Evolutionary conservation across 805 yeast genomes (phyloP).

Genomic region (Suhomyces prunicola): DNA sequence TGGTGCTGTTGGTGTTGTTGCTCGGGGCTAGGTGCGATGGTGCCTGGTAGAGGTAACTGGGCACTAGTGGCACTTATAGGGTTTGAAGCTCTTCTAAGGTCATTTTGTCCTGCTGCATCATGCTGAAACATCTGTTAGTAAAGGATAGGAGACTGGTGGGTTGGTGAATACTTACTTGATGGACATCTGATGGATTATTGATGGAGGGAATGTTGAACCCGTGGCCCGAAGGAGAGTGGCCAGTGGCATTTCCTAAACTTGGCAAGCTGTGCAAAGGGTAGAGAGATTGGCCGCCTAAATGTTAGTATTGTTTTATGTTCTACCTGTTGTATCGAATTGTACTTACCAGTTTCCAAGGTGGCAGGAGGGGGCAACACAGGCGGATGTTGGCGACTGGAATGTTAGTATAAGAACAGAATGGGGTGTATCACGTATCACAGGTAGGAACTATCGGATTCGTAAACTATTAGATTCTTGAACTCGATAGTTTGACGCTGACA

Average conservation of each 20-base stretch:
- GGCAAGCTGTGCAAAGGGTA: constrained; percentile 53
- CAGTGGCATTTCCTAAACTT: constrained; percentile 42
- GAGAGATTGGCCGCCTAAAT: constrained; percentile 40
- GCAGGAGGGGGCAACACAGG: constrained; percentile 64
- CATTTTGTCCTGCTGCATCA: constrained; percentile 20
- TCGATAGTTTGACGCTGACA: neutral
- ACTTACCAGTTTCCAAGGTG: constrained; percentile 49
- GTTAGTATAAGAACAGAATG: constrained; percentile 20
- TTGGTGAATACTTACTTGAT: constrained; percentile 19
- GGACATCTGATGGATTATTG: constrained; percentile 28
- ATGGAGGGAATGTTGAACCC: constrained; percentile 49
- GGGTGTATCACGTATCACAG: neutral
- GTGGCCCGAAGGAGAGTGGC: constrained; percentile 40
- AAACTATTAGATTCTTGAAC: neutral
- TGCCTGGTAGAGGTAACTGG: constrained; percentile 27
- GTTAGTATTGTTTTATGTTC: constrained; percentile 18
- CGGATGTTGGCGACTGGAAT: constrained; percentile 51
- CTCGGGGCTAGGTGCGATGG: constrained; percentile 18
- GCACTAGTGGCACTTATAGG: constrained; percentile 15
- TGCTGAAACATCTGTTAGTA: constrained; percentile 10
- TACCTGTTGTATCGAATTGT: neutral
- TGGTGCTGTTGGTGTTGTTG: constrained; percentile 4
- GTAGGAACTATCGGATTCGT: no score
- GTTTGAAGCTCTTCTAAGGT: constrained; percentile 24
- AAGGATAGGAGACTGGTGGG: neutral